Conservation (phyloP, 202 grass and related monocot species). For the Schoenoplectus tabernaemontani region DNA sequence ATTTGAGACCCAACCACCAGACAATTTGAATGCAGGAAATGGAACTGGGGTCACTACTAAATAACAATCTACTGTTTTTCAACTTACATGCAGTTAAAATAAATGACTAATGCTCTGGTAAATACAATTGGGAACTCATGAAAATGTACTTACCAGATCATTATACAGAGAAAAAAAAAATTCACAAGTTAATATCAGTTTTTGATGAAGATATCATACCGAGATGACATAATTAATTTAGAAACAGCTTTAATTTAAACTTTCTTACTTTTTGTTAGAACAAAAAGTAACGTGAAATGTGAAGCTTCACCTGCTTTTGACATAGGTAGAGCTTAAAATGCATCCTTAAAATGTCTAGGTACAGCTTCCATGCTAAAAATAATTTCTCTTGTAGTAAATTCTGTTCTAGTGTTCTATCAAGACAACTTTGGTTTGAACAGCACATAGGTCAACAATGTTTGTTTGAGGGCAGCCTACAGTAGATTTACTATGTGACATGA, state of each 20-base stretch:
- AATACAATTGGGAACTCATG: neutral
- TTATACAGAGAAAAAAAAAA: neutral
- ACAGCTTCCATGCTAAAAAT: neutral
- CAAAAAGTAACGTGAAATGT: too few relatives aligned
- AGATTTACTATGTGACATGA: neutral
- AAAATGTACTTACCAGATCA: neutral
- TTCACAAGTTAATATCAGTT: neutral
- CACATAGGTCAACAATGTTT: neutral
- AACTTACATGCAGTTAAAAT: neutral
- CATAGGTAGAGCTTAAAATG: neutral
- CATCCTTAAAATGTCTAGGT: neutral
- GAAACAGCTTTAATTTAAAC: neutral
- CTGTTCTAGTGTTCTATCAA: neutral
- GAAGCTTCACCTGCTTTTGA: neutral
- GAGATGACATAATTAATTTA: neutral
- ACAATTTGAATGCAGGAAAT: neutral
- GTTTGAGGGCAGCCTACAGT: neutral
- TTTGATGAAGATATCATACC: neutral
- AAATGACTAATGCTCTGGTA: neutral
- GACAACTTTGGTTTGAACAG: neutral
- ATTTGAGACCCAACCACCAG: slow-evolving; percentile 15
- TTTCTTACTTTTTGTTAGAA: too few relatives aligned
- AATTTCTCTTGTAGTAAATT: neutral
- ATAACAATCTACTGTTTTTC: neutral
- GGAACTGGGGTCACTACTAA: neutral